These are phyloP conservation scores for Geosiphon pyriformis DNA, from an alignment of 192 early-diverging fungal species.

Conservation along the genomic window DNA sequence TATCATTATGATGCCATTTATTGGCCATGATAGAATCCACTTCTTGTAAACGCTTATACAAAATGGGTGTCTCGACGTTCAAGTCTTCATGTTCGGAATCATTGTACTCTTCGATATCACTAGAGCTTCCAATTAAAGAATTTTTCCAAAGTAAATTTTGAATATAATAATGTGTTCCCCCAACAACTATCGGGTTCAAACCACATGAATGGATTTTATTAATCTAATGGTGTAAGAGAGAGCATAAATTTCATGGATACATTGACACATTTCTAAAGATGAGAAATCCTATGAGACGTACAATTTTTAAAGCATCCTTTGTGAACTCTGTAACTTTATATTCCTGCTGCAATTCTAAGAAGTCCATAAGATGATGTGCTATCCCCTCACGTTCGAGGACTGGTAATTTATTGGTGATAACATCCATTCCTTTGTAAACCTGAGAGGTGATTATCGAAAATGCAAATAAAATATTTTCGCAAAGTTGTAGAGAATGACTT, in stretches of 20 bases:
- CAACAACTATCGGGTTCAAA: slow-evolving; percentile 80
- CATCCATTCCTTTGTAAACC: slow-evolving; percentile 87
- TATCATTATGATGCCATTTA: slow-evolving; percentile 86
- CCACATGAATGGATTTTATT: slow-evolving; percentile 66
- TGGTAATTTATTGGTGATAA: slow-evolving; percentile 93
- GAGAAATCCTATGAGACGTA: slow-evolving; percentile 36
- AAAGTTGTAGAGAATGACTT: too few species aligned
- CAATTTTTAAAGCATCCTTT: slow-evolving; percentile 64
- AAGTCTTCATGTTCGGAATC: slow-evolving; percentile 21
- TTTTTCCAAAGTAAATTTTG: slow-evolving; percentile 83
- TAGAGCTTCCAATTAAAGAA: slow-evolving; percentile 43
- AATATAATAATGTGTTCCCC: slow-evolving; percentile 97
- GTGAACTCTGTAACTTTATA: slow-evolving; percentile 87
- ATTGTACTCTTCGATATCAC: background rate
- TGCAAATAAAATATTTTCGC: too few species aligned
- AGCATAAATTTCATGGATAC: slow-evolving; percentile 8
- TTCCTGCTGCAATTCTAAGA: slow-evolving; percentile 63
- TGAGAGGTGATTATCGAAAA: too few species aligned
- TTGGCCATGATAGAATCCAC: slow-evolving; percentile 85
- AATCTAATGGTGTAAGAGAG: slow-evolving; percentile 46
- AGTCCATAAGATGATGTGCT: slow-evolving; percentile 83
- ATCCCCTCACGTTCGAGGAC: slow-evolving; percentile 59
- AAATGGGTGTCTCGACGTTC: slow-evolving; percentile 39
- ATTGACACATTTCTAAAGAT: too few species aligned
- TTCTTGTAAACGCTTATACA: slow-evolving; percentile 62